Evolutionary conservation across 768 basidiomycete species (phyloP), one percentile per base, ranked within the genome.

Genomic region (Gautieria morchelliformis): DNA sequence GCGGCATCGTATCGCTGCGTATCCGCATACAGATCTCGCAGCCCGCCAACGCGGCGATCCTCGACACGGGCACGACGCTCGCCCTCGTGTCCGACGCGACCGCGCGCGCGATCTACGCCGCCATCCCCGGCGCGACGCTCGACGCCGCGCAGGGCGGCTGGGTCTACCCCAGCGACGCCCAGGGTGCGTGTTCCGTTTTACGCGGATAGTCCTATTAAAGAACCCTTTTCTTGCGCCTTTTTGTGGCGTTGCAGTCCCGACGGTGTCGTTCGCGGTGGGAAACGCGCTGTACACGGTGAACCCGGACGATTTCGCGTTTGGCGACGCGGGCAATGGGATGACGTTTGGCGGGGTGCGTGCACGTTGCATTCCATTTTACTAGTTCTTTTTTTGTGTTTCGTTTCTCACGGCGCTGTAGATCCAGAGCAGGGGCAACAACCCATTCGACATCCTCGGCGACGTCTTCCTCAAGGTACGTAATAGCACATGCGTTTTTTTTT

Each of bases 41-140:
- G n/a, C 39, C 59, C 17, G 62, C 65, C 24, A 71, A 70, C 65
- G 69, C 70, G 12, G 67, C 72, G 32, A 73, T 74, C 55, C 63
- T 70, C 44, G 73, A 74, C 62, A 74, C 71, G 22, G 71, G 71
- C 41, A 72, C 70, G 52, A 67, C 66, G 45, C 66, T 67, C 37
- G 56, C 63, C 33, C 61, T 70, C 1, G 61, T 74, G 49, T 62
- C 66, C 53, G 72, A 73, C 61, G 64, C 63, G 35, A 61, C 67
- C 44, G 64, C 71, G 5, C 61, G 67, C 35, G 52, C 58, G 44
- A 68, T 73, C 65, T 74, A 73, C 59, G 58, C 61, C 62, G 41
- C 48, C 56, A 72, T 74, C 61, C 57, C 68, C 14, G 73, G 73
- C 45, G 70, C 73, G 11, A 64, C 56, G 44, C 68, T 67, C 58